A percentile compares a stretch with the other conserved stretches of the same genome.
These are phyloP conservation scores for Echria macrotheca DNA, from an alignment of 495 filamentous ascomycete species.

Conservation along the genomic window DNA sequence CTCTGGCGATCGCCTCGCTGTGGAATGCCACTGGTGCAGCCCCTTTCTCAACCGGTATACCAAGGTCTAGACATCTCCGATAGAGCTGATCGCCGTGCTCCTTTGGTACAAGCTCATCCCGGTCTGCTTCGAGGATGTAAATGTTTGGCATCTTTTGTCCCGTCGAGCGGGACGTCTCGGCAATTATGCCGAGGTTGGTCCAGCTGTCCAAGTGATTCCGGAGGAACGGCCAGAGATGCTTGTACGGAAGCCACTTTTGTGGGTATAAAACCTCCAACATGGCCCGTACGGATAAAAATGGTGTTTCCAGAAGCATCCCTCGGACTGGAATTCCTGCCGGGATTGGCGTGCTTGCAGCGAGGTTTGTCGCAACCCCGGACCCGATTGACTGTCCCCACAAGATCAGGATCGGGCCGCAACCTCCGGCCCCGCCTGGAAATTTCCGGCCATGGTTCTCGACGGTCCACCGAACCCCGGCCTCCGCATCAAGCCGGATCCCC, in stretches of 20 bases:
- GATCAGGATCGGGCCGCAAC: constrained; percentile 40
- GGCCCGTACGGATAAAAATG: constrained; percentile 63
- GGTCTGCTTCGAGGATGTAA: constrained; percentile 55
- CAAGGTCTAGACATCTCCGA: constrained; percentile 36
- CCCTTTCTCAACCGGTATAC: constrained; percentile 33
- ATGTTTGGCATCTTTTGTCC: constrained; percentile 32
- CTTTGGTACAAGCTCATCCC: constrained; percentile 64
- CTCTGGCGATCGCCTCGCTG: constrained; percentile 40
- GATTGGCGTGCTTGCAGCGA: constrained; percentile 27
- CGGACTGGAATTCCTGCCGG: constrained; percentile 20
- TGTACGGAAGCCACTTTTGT: constrained; percentile 76
- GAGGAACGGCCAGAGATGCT: constrained; percentile 44
- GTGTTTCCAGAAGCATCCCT: constrained; percentile 68
- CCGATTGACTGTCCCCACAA: constrained; percentile 84
- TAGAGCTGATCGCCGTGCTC: constrained; percentile 49
- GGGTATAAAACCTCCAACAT: constrained; percentile 75
- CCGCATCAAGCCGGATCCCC: constrained; percentile 60
- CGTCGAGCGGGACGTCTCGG: constrained; percentile 16
- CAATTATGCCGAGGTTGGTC: constrained; percentile 36
- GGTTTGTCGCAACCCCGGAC: constrained; percentile 51
- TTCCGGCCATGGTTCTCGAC: constrained; percentile 29
- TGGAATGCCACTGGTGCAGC: constrained; percentile 38
- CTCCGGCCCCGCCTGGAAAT: constrained; percentile 14
- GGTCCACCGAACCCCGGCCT: constrained; percentile 55
- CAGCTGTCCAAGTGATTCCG: constrained; percentile 43